Percentiles rank a stretch among this genome's conserved stretches.
phyloP scores from a whole-genome alignment of 1,284 basidiomycete genomes.

The Ceratobasidium sp. region DNA sequence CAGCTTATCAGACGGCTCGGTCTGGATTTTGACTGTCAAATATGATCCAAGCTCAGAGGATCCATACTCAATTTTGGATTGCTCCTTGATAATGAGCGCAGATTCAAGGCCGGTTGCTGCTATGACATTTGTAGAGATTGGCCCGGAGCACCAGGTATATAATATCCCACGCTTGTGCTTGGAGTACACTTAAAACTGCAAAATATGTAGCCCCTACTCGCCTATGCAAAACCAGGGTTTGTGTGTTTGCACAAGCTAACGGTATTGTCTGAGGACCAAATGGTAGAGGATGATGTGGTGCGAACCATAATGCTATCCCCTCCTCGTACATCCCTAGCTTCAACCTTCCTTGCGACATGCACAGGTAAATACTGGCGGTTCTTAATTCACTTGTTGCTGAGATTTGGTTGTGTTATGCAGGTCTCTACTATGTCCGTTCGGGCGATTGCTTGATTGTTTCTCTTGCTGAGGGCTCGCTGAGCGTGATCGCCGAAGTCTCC shows the following conservation, averaged over 20 bases:
- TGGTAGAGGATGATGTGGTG: not conserved
- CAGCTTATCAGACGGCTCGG: constrained; percentile 66
- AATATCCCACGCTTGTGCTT: constrained; percentile 66
- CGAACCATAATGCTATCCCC: constrained; percentile 10
- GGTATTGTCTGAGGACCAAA: constrained; percentile 1
- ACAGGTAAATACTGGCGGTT: constrained; percentile 60
- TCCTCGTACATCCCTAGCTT: constrained; percentile 60
- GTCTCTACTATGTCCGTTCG: constrained; percentile 63
- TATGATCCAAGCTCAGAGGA: constrained; percentile 58
- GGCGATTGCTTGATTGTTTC: constrained; percentile 66
- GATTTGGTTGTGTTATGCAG: constrained; percentile 55
- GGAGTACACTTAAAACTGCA: constrained; percentile 55
- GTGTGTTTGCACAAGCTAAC: constrained; percentile 9
- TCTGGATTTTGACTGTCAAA: constrained; percentile 64
- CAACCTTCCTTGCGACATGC: constrained; percentile 57
- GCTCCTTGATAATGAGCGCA: not conserved
- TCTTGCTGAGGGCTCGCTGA: constrained; percentile 74
- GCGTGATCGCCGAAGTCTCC: constrained; percentile 65
- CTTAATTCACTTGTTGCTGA: constrained; percentile 66
- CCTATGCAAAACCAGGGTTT: constrained; percentile 34
- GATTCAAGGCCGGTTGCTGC: constrained; percentile 30
- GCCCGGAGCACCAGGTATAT: constrained; percentile 57
- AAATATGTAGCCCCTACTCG: constrained; percentile 37
- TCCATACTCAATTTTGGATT: constrained; percentile 54
- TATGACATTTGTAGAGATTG: constrained; percentile 45